Percentiles rank a stretch among this genome's conserved stretches.
phyloP scores from a whole-genome alignment of 2,329 filamentous ascomycete genomes.

The Cercospora brassicicola region DNA sequence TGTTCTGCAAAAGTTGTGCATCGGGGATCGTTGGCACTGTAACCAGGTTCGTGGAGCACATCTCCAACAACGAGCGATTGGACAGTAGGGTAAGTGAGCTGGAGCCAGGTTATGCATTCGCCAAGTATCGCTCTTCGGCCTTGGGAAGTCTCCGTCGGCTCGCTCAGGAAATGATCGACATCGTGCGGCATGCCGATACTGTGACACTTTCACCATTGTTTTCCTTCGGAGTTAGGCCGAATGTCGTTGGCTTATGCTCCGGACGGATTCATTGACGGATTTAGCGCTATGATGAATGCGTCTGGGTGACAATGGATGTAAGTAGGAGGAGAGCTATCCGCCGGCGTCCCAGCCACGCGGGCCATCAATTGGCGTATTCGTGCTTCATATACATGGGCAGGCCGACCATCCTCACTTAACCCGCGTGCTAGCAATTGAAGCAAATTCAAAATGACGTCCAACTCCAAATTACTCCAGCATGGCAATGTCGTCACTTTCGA shows the following conservation, averaged over 20 bases:
- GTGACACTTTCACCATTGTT: not conserved
- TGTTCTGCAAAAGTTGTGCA: not conserved
- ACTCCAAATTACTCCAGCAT: constrained; percentile 12
- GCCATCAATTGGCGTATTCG: not conserved
- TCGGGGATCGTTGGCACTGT: not conserved
- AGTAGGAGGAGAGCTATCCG: not conserved
- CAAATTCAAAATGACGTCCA: not conserved
- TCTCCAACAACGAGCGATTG: not conserved
- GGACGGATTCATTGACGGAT: not conserved
- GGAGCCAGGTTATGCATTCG: not conserved
- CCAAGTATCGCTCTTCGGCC: not conserved
- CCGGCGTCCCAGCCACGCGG: not conserved
- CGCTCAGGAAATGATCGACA: not conserved
- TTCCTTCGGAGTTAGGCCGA: not conserved
- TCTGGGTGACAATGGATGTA: not conserved
- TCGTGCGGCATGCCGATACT: not conserved
- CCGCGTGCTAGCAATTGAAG: not conserved
- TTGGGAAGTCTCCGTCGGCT: not conserved
- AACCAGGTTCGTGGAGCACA: not conserved
- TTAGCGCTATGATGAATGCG: not conserved
- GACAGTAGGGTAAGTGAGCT: not conserved
- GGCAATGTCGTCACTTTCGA: constrained; percentile 50
- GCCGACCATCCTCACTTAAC: not conserved
- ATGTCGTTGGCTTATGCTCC: not conserved
- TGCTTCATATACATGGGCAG: not conserved